A percentile compares a stretch with the other conserved stretches of the same genome.
Evolutionary conservation across 2,329 filamentous ascomycete genomes (phyloP).

Genomic region (Biscogniauxia sp.): DNA sequence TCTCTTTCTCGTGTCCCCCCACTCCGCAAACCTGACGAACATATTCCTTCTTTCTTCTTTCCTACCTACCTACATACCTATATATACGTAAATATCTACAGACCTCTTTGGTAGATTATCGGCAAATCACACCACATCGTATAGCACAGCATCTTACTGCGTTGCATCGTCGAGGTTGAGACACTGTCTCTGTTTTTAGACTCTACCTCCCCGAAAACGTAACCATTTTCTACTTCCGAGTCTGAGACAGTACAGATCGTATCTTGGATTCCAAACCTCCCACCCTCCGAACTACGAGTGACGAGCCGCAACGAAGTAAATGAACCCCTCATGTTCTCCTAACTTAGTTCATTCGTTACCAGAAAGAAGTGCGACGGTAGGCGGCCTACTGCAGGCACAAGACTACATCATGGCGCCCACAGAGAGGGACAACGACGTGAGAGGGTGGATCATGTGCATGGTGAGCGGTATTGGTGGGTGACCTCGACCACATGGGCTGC

Average conservation of each 20-base stretch:
- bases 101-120: too few relatives aligned
- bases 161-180: neutral
- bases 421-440: constrained; percentile 71
- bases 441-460: constrained; percentile 90
- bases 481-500: constrained; percentile 11
- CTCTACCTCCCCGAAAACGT: neutral
- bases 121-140: too few relatives aligned
- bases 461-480: constrained; percentile 70
- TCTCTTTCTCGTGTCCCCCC: neutral
- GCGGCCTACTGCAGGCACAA: constrained; percentile 16
- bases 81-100: too few relatives aligned
- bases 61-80: too few relatives aligned
- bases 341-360: constrained; percentile 1
- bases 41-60: too few relatives aligned
- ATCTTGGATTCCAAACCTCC: neutral
- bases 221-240: neutral
- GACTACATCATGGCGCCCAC: constrained; percentile 38
- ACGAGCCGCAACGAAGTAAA: neutral
- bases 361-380: constrained; percentile 11
- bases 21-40: too few relatives aligned
- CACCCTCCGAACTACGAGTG: constrained; percentile 1
- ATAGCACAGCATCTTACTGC: too few relatives aligned
- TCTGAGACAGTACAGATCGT: neutral
- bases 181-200: neutral
- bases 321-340: constrained; percentile 18